These are phyloP conservation scores for Sphaerobolus stellatus DNA, from an alignment of 1,284 basidiomycete species.

Conservation along the genomic window DNA sequence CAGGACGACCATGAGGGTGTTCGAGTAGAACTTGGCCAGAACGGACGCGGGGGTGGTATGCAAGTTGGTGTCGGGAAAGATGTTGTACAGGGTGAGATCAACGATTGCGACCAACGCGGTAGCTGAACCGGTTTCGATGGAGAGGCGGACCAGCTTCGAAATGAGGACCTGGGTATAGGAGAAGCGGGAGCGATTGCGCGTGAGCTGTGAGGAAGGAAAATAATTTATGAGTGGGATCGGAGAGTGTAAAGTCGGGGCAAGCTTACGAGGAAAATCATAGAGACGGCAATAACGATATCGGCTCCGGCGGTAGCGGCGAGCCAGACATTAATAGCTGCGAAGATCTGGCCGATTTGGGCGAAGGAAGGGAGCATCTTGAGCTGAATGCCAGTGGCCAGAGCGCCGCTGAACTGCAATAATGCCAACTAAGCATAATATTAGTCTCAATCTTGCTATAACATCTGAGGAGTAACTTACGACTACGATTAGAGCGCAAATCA, in stretches of 20 bases:
- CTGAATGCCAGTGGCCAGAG: no score
- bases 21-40: slow-evolving; percentile 4
- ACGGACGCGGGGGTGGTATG: background rate
- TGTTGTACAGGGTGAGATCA: slow-evolving; percentile 2
- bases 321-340: no score
- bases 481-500: background rate
- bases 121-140: slow-evolving; percentile 18
- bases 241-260: no score
- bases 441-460: no score
- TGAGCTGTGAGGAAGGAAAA: background rate
- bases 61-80: background rate
- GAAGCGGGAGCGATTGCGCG: slow-evolving; percentile 14
- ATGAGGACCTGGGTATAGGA: slow-evolving; percentile 15
- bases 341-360: background rate
- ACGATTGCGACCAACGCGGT: slow-evolving; percentile 2
- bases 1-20: slow-evolving; percentile 5
- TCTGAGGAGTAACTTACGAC: background rate
- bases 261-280: slow-evolving; percentile 19
- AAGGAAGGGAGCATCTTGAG: no score
- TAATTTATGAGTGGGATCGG: background rate
- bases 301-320: slow-evolving; percentile 16
- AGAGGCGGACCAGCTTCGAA: slow-evolving; percentile 15
- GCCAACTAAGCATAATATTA: no score
- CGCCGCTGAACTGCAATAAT: no score
- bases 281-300: slow-evolving; percentile 20